phyloP scores from a whole-genome alignment of 257 asterid genomes.

The Dorcoceras hygrometricum region DNA sequence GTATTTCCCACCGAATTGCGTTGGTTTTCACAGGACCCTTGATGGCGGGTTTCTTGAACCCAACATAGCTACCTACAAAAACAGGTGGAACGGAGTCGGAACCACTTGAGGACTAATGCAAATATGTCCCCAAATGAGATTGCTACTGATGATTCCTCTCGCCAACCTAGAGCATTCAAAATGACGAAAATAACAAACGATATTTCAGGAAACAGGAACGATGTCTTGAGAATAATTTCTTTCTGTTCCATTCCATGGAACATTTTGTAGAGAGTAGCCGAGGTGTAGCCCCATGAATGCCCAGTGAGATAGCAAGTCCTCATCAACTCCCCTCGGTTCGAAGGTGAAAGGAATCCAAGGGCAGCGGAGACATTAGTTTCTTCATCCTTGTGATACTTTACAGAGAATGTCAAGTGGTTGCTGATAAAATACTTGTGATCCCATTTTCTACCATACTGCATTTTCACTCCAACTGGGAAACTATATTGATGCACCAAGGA shows the following conservation, averaged over 20 bases:
- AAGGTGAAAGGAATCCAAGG: slow-evolving; percentile 81
- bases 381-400: slow-evolving; percentile 75
- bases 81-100: background rate
- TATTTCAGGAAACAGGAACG: slow-evolving; percentile 50
- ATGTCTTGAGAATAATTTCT: slow-evolving; percentile 68
- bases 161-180: background rate
- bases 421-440: slow-evolving; percentile 64
- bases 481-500: slow-evolving; percentile 66
- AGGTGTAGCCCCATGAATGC: background rate
- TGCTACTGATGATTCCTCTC: background rate
- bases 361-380: slow-evolving; percentile 63
- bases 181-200: background rate
- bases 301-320: background rate
- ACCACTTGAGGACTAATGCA: background rate
- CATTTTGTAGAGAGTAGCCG: background rate
- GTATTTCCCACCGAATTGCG: background rate
- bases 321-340: background rate
- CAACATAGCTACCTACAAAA: background rate
- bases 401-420: slow-evolving; percentile 67
- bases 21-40: background rate
- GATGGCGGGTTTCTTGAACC: background rate
- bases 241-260: background rate
- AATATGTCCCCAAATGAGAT: background rate
- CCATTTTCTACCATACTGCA: slow-evolving; percentile 63
- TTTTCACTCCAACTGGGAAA: slow-evolving; percentile 65